Evolutionary conservation across 495 filamentous ascomycete genomes (phyloP), one percentile per base, ranked within the genome.

Genomic region (Letharia lupina): DNA sequence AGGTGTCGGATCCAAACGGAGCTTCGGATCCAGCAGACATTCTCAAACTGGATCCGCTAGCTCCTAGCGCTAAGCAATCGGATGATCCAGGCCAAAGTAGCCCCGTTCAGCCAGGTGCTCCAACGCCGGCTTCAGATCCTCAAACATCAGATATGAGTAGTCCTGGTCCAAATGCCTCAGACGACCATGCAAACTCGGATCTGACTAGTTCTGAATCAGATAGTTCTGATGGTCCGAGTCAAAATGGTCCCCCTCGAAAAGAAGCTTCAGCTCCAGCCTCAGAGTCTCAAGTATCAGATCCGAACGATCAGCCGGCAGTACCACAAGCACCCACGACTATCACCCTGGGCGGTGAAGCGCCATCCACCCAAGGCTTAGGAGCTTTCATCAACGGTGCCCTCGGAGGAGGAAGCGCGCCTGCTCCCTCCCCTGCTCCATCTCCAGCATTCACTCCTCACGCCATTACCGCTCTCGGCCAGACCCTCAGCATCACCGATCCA

Each of bases 271-370:
- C 20, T 37, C 23, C 37, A 4, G 31, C 20, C 3, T 37, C 52
- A 33, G 56, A 9, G 31, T 37, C 60, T 12, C 42, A 40, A 50
- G 35, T 35, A 7, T 60, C 66, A 35, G 56, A 18, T 20, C 39
- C 35, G 3, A 57, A 57, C 6, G 16, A 28, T 5, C 31, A 63
- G 8, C 56, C 33, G 52, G 23, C 52, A 63, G 40, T 60, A 5
- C 61, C 54, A 42, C 56, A 65, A 60, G 54, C 54, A 37, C 54
- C 54, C 5, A 68, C 66, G 47, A 68, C 66, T 15, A 58, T 68
- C n/a, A 63, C 23, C 2, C 44, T 68, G 4, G 37, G 31, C 18
- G 45, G 31, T 37, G 45, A n/a, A 64, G 18, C 61, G 28, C 61
- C 58, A 42, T 57, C 61, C 23, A 42, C 41, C 7, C 62, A 42